Base-by-base conservation (phyloP, 2,329 filamentous ascomycete species). In the Phaeosphaeria sp. region DNA sequence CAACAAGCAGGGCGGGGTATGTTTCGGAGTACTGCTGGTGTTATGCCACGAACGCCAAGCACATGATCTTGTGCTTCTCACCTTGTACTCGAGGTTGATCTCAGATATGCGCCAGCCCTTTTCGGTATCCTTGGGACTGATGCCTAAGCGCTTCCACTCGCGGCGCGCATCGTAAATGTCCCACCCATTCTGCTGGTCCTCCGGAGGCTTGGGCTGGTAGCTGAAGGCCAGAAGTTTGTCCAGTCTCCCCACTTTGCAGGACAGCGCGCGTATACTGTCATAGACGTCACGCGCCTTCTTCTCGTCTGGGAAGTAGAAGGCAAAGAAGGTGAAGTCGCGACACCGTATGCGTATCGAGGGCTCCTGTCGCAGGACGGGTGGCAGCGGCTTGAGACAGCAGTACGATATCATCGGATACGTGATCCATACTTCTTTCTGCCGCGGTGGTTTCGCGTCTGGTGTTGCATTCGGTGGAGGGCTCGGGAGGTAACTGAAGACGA, bases 271-370 rank as follows among this genome's bases (percentile, higher is more conserved):
- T 64, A 99, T 91, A 60, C 88, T 93, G 56, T 97, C 93, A 76
- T 93, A 99, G 1, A 91, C 91, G 64, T 96, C 91, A 56, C 91
- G 87, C 8, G 92, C 94, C 64, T 88, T 83, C 53, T 84, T 84
- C 69, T 93, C 90, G 55, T 90, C 87, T 20, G 81, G 74, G 74
- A 99, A 96, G 78, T 93, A 93, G 79, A 99, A 93, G 60, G 91
- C 93, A 60, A 97, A 88, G 77, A 93, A 97, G 49, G 88, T 94
- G 76, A 99, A 98, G 81, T 99, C 95, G 56, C 94, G 91, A 74
- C 93, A 93, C 52, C 93, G 89, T 60, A 99, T 81, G 51, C 94
- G 90, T 72, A 99, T 92, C 2, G 91, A 91, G 6, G 93, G 92
- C 30, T 88, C 85, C 60, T 92, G 86, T 50, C 87, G 86, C 56